Base-by-base conservation (phyloP, 2,329 filamentous ascomycete species). In the Alternaria hordeiaustralica region DNA sequence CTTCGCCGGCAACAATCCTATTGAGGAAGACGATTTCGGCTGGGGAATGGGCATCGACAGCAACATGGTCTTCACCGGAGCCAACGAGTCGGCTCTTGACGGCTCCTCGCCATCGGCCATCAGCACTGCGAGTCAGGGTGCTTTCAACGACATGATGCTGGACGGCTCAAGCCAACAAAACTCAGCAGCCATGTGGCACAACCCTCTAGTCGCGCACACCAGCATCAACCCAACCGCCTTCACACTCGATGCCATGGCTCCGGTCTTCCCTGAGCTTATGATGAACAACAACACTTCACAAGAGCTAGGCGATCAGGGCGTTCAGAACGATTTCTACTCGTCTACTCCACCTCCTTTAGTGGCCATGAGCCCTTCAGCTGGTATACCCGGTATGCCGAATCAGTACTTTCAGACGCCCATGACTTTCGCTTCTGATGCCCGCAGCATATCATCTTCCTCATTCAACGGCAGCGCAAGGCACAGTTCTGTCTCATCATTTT, bases 61-160 rank as follows among this genome's bases (percentile, higher is more conserved):
- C 73, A 88, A 92, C 49, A 86, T 80, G 73, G 73, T 75, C 64
- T 79, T 76, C 71, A 58, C 73, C 9, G 88, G 87, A 60, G 82
- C 84, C 59, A 91, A 91, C 73, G 94, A 97, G 71, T 91, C 90
- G 69, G 93, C 92, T 26, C 88, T 97, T 58, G 95, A 97, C 73
- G 94, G 92, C 63, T 98, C 96, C 11, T 98, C 96, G 13, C 96
- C 96, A 15, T 98, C 96, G 9, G 94, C 94, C 50, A 95, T 98
- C 79, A 98, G 95, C 83, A 97, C 93, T 46, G 93, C 92, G 63
- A 98, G 94, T 81, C 94, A 96, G 76, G 95, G 92, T 78, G 92
- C 91, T 55, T 92, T 94, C 79, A 96, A 93, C 80, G 96, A 98
- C 78, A 89, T 94, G 63, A 94, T 97, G 90, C 85, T 96, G 61